phyloP scores from a whole-genome alignment of 495 filamentous ascomycete genomes.

The Friedmanniomyces endolithicus region DNA sequence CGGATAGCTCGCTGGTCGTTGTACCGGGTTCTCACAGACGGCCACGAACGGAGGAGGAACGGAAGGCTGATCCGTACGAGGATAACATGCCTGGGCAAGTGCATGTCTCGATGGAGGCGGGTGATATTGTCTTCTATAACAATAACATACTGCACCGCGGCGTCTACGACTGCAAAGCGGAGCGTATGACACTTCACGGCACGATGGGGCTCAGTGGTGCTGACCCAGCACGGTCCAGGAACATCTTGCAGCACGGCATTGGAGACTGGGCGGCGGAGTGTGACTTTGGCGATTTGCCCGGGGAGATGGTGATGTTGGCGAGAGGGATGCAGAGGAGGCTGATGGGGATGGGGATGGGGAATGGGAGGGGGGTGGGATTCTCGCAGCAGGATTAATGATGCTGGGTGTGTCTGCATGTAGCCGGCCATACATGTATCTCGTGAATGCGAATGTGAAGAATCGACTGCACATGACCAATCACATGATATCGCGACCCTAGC shows the following conservation, averaged over 20 bases:
- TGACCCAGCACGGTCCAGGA: conserved; percentile 49
- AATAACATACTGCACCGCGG: conserved; percentile 79
- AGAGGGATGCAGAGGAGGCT: conserved; percentile 34
- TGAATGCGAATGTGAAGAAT: too few relatives aligned
- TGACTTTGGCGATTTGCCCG: conserved; percentile 30
- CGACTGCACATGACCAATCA: too few relatives aligned
- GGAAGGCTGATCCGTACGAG: conserved; percentile 48
- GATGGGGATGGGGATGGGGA: conserved; percentile 26
- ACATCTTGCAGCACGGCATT: conserved; percentile 77
- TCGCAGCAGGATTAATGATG: conserved; percentile 20
- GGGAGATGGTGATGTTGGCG: conserved; percentile 41
- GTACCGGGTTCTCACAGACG: conserved; percentile 59
- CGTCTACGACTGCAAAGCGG: conserved; percentile 45
- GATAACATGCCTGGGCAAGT: conserved; percentile 45
- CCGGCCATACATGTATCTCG: too few relatives aligned
- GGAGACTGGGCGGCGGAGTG: conserved; percentile 55
- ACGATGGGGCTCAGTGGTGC: conserved; percentile 52
- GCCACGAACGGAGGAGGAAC: conserved; percentile 52
- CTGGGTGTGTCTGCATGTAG: too few relatives aligned
- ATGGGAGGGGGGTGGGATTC: conserved; percentile 26
- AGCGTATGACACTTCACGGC: conserved; percentile 71
- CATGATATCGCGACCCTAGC: too few relatives aligned
- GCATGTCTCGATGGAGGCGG: conserved; percentile 50
- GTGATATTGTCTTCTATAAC: conserved; percentile 74
- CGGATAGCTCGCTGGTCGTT: conserved; percentile 54